Evolutionary conservation across 2,329 filamentous ascomycete species (phyloP), one percentile per base, ranked within the genome.

Genomic region (Daldinia eschscholtzii): DNA sequence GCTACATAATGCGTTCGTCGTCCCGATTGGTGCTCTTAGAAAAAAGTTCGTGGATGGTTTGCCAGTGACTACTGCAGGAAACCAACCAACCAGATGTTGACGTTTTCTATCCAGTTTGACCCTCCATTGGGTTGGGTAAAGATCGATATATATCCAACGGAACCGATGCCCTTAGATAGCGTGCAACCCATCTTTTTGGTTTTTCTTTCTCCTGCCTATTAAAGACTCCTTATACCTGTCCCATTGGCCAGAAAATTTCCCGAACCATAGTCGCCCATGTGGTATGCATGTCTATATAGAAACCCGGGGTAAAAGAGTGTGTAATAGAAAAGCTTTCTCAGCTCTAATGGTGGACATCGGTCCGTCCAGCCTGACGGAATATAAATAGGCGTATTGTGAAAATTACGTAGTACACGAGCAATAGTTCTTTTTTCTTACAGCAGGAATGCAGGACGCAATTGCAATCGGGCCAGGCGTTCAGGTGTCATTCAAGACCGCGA

Each of bases 191-290:
- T 67, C 46, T 57, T 6, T 42, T 33, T 41, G 41, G 20, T 23
- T 23, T 63, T 30, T 18, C 15, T 18, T 15, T 63, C 41, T 39
- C 60, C 61, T 70, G 18, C 67, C 67, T 60, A 58, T 70, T 70
- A 12, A 55, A 59, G 68, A 61, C 61, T 55, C 57, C 35, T 41
- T 35, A 57, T 65, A 57, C 48, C 33, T 28, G 39, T 64, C 64
- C 44, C 44, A 72, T 72, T 72, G 70, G 70, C 57, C 35, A 60
- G 55, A 53, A 70, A 67, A 65, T 55, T 70, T 60, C 60, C 70
- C 67, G 70, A 68, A 15, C 28, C 57, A 58, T 57, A 46, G 18
- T 42, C 28, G 30, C 33, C 58, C 56, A 69, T 69, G 66, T 63
- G 64, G 46, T 35, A 67, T 63, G 39, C 53, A 67, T 30, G 50